These are phyloP conservation scores for Yamadazyma atmosphaerica DNA, from an alignment of 1,139 yeast species.

Conservation along the genomic window DNA sequence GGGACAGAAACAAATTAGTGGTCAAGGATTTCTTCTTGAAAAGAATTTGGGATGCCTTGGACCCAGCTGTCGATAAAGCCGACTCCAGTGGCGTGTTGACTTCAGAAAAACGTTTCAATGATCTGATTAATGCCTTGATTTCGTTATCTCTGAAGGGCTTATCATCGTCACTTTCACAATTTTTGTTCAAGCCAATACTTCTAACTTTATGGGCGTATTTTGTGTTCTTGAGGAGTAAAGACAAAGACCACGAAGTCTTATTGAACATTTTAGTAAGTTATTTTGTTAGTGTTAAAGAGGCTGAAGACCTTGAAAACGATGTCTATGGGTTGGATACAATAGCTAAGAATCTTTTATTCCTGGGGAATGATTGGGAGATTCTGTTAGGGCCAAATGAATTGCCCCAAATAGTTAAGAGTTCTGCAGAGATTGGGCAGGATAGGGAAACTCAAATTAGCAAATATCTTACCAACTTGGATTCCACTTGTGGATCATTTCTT, in stretches of 20 bases:
- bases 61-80: constrained; percentile 25
- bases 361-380: constrained; percentile 53
- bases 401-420: constrained; percentile 41
- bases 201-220: constrained; percentile 63
- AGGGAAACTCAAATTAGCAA: constrained; percentile 25
- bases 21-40: constrained; percentile 60
- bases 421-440: constrained; percentile 9
- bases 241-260: constrained; percentile 44
- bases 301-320: constrained; percentile 15
- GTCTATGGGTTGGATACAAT: constrained; percentile 36
- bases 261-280: constrained; percentile 49
- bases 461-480: constrained; percentile 52
- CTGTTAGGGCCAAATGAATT: constrained; percentile 54
- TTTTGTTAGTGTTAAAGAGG: constrained; percentile 38
- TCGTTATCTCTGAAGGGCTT: constrained; percentile 57
- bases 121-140: constrained; percentile 62
- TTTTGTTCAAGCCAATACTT: constrained; percentile 46
- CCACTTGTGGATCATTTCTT: constrained; percentile 45
- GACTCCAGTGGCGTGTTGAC: constrained; percentile 27
- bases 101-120: constrained; percentile 54
- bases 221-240: constrained; percentile 44
- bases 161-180: constrained; percentile 40
- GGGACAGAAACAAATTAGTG: constrained; percentile 51
- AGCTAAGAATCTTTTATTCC: constrained; percentile 43
- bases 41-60: constrained; percentile 45